phyloP scores from a whole-genome alignment of 305 asterid species.

The Rubia balearica region DNA sequence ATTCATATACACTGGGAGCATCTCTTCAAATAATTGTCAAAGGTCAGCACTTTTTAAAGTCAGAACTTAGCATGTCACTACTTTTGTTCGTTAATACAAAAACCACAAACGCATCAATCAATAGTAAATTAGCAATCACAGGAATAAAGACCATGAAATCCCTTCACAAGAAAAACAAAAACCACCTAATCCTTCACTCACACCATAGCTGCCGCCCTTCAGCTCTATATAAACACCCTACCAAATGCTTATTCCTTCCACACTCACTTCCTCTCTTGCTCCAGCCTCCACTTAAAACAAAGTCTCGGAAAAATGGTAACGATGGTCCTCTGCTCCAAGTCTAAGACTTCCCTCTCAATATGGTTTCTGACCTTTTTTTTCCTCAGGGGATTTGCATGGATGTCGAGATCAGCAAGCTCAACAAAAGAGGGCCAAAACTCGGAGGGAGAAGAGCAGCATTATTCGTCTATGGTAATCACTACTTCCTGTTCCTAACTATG shows the following conservation, averaged over 20 bases:
- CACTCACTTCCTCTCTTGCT: not conserved
- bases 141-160: not conserved
- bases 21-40: too few species aligned
- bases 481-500: not conserved
- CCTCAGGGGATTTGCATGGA: slow-evolving; percentile 38
- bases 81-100: not conserved
- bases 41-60: too few species aligned
- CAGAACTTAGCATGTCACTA: not conserved
- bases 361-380: not conserved
- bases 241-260: not conserved
- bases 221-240: not conserved
- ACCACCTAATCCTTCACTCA: not conserved
- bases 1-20: too few species aligned
- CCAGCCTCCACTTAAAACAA: not conserved
- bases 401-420: slow-evolving; percentile 13
- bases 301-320: slow-evolving; percentile 18
- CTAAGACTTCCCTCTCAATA: not conserved
- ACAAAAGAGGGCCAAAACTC: slow-evolving; percentile 23
- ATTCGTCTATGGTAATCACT: slow-evolving; percentile 42
- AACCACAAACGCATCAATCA: not conserved
- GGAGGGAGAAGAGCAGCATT: slow-evolving; percentile 59
- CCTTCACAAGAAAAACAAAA: slow-evolving; percentile 1
- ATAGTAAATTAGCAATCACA: not conserved
- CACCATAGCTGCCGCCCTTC: not conserved
- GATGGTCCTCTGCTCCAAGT: not conserved